These are phyloP conservation scores for Cornus suecica DNA, from an alignment of 148 eudicot genomes.

Conservation along the genomic window DNA sequence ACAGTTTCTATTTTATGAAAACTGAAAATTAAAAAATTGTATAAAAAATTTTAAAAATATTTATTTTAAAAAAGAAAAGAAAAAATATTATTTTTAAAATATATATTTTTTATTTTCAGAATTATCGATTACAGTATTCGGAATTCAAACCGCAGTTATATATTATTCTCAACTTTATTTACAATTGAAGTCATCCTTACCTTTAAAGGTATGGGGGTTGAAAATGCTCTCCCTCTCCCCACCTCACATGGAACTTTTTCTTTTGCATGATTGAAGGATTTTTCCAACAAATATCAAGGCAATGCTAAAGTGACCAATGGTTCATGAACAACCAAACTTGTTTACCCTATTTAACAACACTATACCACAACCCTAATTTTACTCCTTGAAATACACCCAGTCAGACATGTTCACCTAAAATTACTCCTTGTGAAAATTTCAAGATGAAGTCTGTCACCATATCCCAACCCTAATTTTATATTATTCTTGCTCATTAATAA, in stretches of 20 bases:
- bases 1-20: too few species aligned
- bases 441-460: neutral
- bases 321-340: neutral
- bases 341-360: neutral
- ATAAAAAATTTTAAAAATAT: too few species aligned
- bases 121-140: too few species aligned
- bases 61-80: too few species aligned
- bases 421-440: neutral
- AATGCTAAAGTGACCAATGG: neutral
- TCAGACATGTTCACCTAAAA: neutral
- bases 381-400: too few species aligned
- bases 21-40: too few species aligned
- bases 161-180: too few species aligned
- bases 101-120: too few species aligned
- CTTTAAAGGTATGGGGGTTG: constrained; percentile 1
- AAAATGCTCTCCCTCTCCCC: constrained; percentile 14
- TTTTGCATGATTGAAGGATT: constrained; percentile 16
- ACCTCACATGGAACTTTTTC: neutral
- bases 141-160: too few species aligned
- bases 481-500: neutral
- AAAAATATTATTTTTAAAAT: too few species aligned
- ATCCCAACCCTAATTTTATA: too few species aligned
- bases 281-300: neutral
- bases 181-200: neutral
- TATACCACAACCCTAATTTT: too few species aligned